phyloP scores from a whole-genome alignment of 2,329 filamentous ascomycete species.

The Cladosporium oxysporum region DNA sequence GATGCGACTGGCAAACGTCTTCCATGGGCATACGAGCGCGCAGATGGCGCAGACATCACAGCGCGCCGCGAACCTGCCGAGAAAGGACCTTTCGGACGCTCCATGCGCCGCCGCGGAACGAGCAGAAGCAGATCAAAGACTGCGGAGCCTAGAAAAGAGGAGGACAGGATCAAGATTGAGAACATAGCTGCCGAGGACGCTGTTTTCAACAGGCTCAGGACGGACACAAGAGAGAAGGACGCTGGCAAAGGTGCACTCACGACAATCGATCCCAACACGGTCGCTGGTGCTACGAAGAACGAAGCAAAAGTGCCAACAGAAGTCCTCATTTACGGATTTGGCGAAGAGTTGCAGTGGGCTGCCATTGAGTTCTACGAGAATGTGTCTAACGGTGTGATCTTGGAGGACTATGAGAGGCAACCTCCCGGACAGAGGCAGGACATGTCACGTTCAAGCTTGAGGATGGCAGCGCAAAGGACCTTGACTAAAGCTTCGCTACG shows the following conservation, averaged over 20 bases:
- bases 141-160: slow-evolving; percentile 60
- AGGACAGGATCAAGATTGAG: slow-evolving; percentile 52
- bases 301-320: slow-evolving; percentile 65
- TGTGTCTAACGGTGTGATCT: slow-evolving; percentile 75
- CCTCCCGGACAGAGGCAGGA: slow-evolving; percentile 70
- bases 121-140: slow-evolving; percentile 52
- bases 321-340: slow-evolving; percentile 83
- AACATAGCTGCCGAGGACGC: slow-evolving; percentile 50
- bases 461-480: slow-evolving; percentile 66
- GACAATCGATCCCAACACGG: slow-evolving; percentile 30
- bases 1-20: slow-evolving; percentile 60
- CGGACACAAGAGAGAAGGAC: slow-evolving; percentile 33
- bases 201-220: slow-evolving; percentile 43
- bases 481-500: slow-evolving; percentile 72
- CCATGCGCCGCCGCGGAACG: slow-evolving; percentile 46
- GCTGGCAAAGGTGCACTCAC: slow-evolving; percentile 30
- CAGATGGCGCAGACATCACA: slow-evolving; percentile 19
- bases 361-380: slow-evolving; percentile 87
- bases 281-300: slow-evolving; percentile 38
- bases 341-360: slow-evolving; percentile 70
- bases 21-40: slow-evolving; percentile 61
- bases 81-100: slow-evolving; percentile 62
- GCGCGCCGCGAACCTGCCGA: slow-evolving; percentile 53
- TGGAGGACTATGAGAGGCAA: slow-evolving; percentile 88
- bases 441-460: slow-evolving; percentile 71